Percentiles rank a stretch among this genome's conserved stretches.
These are phyloP conservation scores for Anastatica hierochuntica DNA, from an alignment of 345 rosid species.

Conservation along the genomic window DNA sequence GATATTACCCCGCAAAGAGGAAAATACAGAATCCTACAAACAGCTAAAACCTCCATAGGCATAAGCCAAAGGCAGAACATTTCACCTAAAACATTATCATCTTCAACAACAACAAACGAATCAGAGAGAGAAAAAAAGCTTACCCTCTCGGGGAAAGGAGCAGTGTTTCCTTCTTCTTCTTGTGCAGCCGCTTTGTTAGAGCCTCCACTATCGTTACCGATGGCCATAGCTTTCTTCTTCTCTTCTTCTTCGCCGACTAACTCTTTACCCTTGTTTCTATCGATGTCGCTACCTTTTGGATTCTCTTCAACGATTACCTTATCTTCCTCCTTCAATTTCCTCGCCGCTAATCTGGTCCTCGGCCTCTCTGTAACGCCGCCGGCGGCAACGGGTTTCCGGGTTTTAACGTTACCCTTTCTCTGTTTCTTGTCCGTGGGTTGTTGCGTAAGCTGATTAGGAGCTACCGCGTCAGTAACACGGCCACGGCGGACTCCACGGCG, in stretches of 20 bases:
- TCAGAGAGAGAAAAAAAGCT: neutral
- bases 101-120: too few species aligned
- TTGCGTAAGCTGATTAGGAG: conserved; percentile 12
- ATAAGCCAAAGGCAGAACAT: too few species aligned
- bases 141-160: conserved; percentile 89
- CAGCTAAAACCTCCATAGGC: too few species aligned
- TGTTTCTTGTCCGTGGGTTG: conserved; percentile 20
- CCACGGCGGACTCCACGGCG: conserved; percentile 75
- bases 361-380: conserved; percentile 37
- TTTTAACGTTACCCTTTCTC: conserved; percentile 27
- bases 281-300: conserved; percentile 26
- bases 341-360: conserved; percentile 48
- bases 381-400: conserved; percentile 35
- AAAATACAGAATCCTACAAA: too few species aligned
- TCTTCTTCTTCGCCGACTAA: conserved; percentile 18
- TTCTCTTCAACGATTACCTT: conserved; percentile 14
- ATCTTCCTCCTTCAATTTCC: conserved; percentile 34
- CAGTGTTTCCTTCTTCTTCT: conserved; percentile 87
- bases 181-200: conserved; percentile 65
- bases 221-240: conserved; percentile 32
- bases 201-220: conserved; percentile 69
- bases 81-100: too few species aligned
- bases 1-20: neutral
- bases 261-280: conserved; percentile 28
- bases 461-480: conserved; percentile 33